These are phyloP conservation scores for Penicillium sp. DNA, from an alignment of 2,329 filamentous ascomycete species.

Conservation along the genomic window DNA sequence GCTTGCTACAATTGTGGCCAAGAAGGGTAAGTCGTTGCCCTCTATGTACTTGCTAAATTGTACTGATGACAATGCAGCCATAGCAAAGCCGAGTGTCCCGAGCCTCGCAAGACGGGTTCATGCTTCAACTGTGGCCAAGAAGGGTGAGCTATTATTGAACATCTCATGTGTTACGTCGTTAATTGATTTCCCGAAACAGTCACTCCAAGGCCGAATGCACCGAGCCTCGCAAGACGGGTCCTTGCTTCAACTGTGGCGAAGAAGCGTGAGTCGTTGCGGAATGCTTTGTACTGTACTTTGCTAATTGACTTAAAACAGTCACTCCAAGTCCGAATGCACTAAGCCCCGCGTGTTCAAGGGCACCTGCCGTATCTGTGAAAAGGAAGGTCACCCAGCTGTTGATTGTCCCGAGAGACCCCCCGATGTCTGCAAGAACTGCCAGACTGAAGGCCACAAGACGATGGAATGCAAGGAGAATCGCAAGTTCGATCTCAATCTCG, in stretches of 20 bases:
- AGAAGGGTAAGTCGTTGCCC: conserved; percentile 7
- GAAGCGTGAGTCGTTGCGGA: conserved; percentile 7
- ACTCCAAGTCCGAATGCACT: conserved; percentile 31
- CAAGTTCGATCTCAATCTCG: conserved; percentile 35
- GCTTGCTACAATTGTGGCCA: conserved; percentile 11
- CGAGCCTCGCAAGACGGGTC: conserved; percentile 27
- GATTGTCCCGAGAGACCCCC: conserved; percentile 40
- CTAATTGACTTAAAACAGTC: conserved; percentile 5
- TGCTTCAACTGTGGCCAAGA: conserved; percentile 13
- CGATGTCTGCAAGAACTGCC: conserved; percentile 42
- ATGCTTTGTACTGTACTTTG: not conserved
- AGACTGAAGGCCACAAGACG: conserved; percentile 38
- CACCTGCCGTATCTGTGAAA: conserved; percentile 39
- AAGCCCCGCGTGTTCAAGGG: conserved; percentile 43
- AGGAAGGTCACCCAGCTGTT: conserved; percentile 39
- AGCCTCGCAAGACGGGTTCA: conserved; percentile 25
- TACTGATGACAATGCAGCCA: conserved; percentile 25
- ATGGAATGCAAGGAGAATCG: conserved; percentile 40
- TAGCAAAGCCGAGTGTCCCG: conserved; percentile 38
- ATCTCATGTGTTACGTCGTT: not conserved
- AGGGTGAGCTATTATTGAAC: conserved; percentile 2
- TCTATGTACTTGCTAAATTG: not conserved
- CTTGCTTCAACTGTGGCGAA: conserved; percentile 12
- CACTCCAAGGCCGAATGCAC: conserved; percentile 34
- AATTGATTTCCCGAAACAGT: not conserved